A percentile compares a stretch with the other conserved stretches of the same genome.
phyloP scores from a whole-genome alignment of 306 rosid species.

The Ammopiptanthus mongolicus region DNA sequence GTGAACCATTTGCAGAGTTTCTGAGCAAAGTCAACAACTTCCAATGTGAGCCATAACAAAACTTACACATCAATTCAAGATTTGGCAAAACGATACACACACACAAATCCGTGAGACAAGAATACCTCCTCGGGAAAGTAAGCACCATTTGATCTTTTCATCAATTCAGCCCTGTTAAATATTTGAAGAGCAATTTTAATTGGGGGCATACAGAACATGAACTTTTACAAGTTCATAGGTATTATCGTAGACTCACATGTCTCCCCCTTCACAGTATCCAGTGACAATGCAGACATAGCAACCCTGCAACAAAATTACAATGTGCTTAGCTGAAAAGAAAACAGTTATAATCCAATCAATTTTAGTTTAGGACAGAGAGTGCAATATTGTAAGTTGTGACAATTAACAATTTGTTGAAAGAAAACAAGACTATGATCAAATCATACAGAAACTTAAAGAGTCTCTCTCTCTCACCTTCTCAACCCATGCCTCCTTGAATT shows the following conservation, averaged over 20 bases:
- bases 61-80: slow-evolving; percentile 1
- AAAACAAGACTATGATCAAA: neutral
- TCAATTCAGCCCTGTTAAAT: slow-evolving; percentile 76
- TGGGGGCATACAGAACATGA: neutral
- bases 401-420: neutral
- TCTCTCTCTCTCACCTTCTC: slow-evolving; percentile 66
- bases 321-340: slow-evolving; percentile 3
- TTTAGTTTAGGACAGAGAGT: slow-evolving; percentile 12
- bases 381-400: neutral
- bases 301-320: slow-evolving; percentile 62
- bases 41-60: slow-evolving; percentile 22
- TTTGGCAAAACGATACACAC: neutral
- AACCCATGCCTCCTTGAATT: slow-evolving; percentile 98
- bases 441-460: neutral
- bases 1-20: slow-evolving; percentile 99
- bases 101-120: neutral
- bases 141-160: slow-evolving; percentile 84
- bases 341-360: neutral
- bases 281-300: slow-evolving; percentile 99
- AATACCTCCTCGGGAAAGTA: slow-evolving; percentile 93
- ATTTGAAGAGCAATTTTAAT: slow-evolving; percentile 8
- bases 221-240: slow-evolving; percentile 14
- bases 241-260: slow-evolving; percentile 70
- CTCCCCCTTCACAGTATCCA: slow-evolving; percentile 99
- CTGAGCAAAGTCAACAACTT: slow-evolving; percentile 47